Evolutionary conservation across 805 yeast genomes (phyloP), one percentile per base, ranked within the genome.

Genomic region (Metschnikowia koreensis): DNA sequence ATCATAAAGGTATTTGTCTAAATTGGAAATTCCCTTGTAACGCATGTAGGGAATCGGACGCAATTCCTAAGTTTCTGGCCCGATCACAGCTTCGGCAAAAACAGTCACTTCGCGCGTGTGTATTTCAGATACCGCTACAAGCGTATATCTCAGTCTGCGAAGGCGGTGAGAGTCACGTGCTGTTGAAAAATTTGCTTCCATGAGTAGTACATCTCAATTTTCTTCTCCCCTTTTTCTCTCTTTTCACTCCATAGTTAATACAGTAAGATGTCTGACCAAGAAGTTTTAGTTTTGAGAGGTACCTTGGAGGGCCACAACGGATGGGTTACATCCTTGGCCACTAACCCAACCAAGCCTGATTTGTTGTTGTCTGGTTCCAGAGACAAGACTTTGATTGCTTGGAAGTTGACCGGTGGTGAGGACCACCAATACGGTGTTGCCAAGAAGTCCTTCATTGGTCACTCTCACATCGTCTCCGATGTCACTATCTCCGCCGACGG

Each of bases 221-320:
- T 51, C 28, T 42, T 50, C 48, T 51, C 48, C 44, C 38, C 40
- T 47, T 26, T 26, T 41, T 12, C 22, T 37, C 40, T 38, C 38
- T 46, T 40, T 37, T 48, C 17, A 40, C 41, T 41, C 42, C 26
- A 15, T 38, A 38, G 42, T 28, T 26, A 33, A 47, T 26, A 41
- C 44, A 28, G 50, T 46, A 68, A 55, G 55, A 87, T 87, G 92
- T 81, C 91, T 78, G 83, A 82, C 71, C 86, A 83, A 79, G 97
- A 92, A 89, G 96, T 92, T 86, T 85, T 93, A 83, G 97, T 93
- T 79, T 89, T 94, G 79, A 92, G 98, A 87, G 99, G 98, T 78
- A 89, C 98, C 86, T 87, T 94, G 77, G 97, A 93, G 83, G 97
- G 89, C 59, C 78, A 76, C 76, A 72, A 70, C 62, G 79, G 79